phyloP scores from a whole-genome alignment of 129 eudicot species.

The Helianthus tuberosus region DNA sequence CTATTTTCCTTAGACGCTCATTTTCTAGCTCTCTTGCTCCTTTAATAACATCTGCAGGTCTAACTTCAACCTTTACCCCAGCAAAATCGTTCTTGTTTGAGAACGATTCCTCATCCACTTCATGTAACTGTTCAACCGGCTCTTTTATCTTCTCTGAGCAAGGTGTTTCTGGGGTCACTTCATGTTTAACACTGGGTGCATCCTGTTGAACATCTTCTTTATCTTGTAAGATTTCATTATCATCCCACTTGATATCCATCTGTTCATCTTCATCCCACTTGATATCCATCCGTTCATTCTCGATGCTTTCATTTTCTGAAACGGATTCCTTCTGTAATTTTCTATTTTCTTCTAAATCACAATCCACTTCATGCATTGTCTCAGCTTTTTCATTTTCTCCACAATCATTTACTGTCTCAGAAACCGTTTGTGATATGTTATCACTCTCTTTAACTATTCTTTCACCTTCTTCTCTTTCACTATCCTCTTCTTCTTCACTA shows the following conservation, averaged over 20 bases:
- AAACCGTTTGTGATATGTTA: constrained; percentile 24
- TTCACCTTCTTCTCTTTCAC: constrained; percentile 34
- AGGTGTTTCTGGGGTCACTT: constrained; percentile 30
- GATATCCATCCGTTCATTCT: constrained; percentile 27
- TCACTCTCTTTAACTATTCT: constrained; percentile 34
- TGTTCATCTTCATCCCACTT: constrained; percentile 41
- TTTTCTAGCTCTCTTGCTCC: constrained; percentile 59
- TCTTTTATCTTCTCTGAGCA: constrained; percentile 34
- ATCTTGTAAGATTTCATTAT: constrained; percentile 32
- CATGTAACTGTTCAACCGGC: constrained; percentile 35
- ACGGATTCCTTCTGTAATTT: constrained; percentile 17
- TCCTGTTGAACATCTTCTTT: constrained; percentile 26
- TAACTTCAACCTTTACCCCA: constrained; percentile 23
- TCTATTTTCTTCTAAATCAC: constrained; percentile 26
- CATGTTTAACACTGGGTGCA: constrained; percentile 19
- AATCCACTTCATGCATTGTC: constrained; percentile 30
- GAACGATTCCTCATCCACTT: constrained; percentile 34
- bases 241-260: constrained; percentile 33
- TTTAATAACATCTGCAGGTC: constrained; percentile 30
- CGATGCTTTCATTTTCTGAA: constrained; percentile 34
- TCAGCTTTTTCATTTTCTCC: constrained; percentile 20
- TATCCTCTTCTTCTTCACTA: constrained; percentile 29
- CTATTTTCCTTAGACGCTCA: constrained; percentile 56
- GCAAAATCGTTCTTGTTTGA: constrained; percentile 27
- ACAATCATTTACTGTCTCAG: constrained; percentile 28